These are phyloP conservation scores for Myxozyma mucilagina DNA, from an alignment of 805 yeast genomes.

Conservation along the genomic window DNA sequence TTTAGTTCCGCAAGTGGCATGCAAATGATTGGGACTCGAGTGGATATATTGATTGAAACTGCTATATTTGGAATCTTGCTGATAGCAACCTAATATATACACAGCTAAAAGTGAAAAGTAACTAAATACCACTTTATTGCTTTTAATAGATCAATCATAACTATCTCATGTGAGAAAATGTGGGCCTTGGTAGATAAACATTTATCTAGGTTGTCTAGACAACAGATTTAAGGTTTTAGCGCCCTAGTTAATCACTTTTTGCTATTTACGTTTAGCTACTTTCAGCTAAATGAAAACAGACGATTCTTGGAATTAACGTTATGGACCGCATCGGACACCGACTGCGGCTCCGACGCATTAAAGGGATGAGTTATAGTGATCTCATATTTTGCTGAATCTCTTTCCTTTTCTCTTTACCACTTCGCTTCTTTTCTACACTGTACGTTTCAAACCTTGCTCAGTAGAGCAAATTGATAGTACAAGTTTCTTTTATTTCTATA, in stretches of 20 bases:
- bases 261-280: not conserved
- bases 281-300: not conserved
- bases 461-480: not conserved
- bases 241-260: not conserved
- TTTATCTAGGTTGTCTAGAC: not conserved
- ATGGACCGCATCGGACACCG: not conserved
- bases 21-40: not conserved
- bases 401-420: not conserved
- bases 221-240: not conserved
- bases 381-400: not conserved
- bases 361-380: not conserved
- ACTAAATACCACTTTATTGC: no score
- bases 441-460: not conserved
- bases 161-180: no score
- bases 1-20: not conserved
- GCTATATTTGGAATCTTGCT: no score
- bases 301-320: not conserved
- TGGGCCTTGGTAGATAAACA: no score
- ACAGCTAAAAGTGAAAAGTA: no score
- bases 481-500: not conserved
- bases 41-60: not conserved
- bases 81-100: no score
- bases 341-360: not conserved
- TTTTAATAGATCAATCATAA: no score
- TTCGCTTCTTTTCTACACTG: constrained; percentile 4